These are phyloP conservation scores for Diplogelasinospora grovesii DNA, from an alignment of 495 filamentous ascomycete species.

Conservation along the genomic window DNA sequence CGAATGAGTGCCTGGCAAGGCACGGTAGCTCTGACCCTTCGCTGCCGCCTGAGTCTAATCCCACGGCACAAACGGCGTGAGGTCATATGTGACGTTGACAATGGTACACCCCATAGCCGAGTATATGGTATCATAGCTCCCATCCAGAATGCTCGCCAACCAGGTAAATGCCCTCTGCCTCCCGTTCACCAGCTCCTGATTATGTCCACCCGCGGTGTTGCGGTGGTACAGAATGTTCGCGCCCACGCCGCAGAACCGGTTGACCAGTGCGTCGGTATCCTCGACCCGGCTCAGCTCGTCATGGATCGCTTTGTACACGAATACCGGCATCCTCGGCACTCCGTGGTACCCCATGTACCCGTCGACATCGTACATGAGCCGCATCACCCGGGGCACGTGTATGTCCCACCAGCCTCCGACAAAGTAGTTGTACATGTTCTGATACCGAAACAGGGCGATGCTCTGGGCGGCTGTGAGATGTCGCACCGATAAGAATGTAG, in stretches of 20 bases:
- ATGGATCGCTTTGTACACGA: slow-evolving; percentile 43
- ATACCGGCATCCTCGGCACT: slow-evolving; percentile 39
- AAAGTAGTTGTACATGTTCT: slow-evolving; percentile 37
- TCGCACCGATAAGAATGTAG: slow-evolving; percentile 20
- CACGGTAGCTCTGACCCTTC: too few relatives aligned
- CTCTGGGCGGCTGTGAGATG: slow-evolving; percentile 13
- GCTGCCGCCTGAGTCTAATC: too few relatives aligned
- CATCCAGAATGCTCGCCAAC: slow-evolving; percentile 16
- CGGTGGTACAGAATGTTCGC: slow-evolving; percentile 35
- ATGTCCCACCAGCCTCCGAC: slow-evolving; percentile 24
- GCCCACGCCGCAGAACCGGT: slow-evolving; percentile 30
- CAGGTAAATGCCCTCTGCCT: slow-evolving; percentile 14
- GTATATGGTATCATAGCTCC: slow-evolving; percentile 9
- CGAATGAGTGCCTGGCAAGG: too few relatives aligned
- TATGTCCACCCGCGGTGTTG: slow-evolving; percentile 30
- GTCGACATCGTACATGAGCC: slow-evolving; percentile 21
- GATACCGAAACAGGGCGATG: slow-evolving; percentile 16
- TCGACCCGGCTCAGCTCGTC: slow-evolving; percentile 38
- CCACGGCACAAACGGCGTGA: slow-evolving; percentile 4
- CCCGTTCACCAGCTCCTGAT: slow-evolving; percentile 18
- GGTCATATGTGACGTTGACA: slow-evolving; percentile 3
- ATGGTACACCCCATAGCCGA: slow-evolving; percentile 3
- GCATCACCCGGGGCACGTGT: slow-evolving; percentile 13
- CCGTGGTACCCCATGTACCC: slow-evolving; percentile 37
- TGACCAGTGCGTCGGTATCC: slow-evolving; percentile 39